A percentile compares a stretch with the other conserved stretches of the same genome.
phyloP scores from a whole-genome alignment of 345 rosid species.

The Sisymbrium irio region DNA sequence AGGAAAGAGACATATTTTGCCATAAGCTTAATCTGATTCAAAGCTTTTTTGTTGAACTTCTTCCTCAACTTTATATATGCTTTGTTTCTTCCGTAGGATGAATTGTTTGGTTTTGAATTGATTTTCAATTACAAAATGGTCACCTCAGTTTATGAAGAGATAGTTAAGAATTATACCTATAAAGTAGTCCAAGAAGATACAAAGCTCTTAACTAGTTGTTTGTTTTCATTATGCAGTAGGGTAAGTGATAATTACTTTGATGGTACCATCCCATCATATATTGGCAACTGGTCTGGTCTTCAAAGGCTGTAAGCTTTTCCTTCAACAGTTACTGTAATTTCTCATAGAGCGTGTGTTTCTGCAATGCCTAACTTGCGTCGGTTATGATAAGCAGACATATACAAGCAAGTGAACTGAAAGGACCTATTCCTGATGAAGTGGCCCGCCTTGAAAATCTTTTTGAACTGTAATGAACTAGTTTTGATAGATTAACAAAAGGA shows the following conservation, averaged over 20 bases:
- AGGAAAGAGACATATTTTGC: background rate
- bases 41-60: background rate
- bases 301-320: conserved; percentile 49
- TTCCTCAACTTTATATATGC: background rate
- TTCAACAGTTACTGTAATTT: background rate
- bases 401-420: background rate
- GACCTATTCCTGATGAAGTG: background rate
- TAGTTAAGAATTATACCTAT: no score
- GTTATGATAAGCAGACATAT: background rate
- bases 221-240: conserved; percentile 45
- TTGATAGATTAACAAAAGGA: background rate
- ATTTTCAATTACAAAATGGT: background rate
- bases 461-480: background rate
- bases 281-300: conserved; percentile 57
- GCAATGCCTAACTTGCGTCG: background rate
- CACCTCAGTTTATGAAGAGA: no score
- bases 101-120: background rate
- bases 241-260: conserved; percentile 64
- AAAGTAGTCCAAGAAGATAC: background rate
- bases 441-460: background rate
- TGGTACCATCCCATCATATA: conserved; percentile 58
- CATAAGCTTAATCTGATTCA: background rate
- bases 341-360: background rate
- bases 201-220: background rate
- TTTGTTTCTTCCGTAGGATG: background rate